Evolutionary conservation across 129 eudicot genomes (phyloP), one percentile per base, ranked within the genome.

Genomic region (Artemisia tridentata): DNA sequence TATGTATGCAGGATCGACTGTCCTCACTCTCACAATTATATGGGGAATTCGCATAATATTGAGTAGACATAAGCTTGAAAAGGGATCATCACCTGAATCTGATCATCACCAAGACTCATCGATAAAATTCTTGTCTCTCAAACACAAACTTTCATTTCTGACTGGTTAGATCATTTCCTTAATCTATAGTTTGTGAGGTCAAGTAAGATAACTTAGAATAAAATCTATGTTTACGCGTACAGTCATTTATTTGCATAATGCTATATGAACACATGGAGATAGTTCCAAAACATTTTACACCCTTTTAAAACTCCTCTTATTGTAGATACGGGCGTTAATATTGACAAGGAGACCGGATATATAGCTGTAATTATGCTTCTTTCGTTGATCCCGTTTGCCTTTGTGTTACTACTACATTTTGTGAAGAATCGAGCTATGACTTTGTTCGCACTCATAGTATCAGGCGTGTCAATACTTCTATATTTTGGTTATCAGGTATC

Each of bases 1-100:
- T 46, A 73, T 73, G 71, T 73, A 73, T 63, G 78, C 78, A 7
- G 71, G 78, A 11, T 63, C 71, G 38, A 73, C 71, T 3, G 63
- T 73, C 23, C 31, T 73, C 38, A 49, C 63, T 13, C 78, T 73
- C 11, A 73, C 77, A 1, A 41, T 63, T 17, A 23, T 73, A 8
- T 63, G 71, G 78, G 78, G 78, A 63, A 12, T 62, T 49, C 54
- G 17, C n/a, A 34, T 73, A 1, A 73, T 63, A 63, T 51, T 63
- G 50, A 50, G 43, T 34, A 7, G 27, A 50, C 63, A 73, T 49
- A 18, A 1, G 43, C 78, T 73, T 1, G 43, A 63, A 19, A 73
- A 73, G 78, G 71, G 2, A 63, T 18, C 63, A 31, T 9, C 25
- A 3, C 16, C 6, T 3, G 43, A 71, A 3, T 12, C 8, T 70